These are phyloP conservation scores for Coniferiporia sulphurascens DNA, from an alignment of 1,284 basidiomycete species.

Conservation along the genomic window DNA sequence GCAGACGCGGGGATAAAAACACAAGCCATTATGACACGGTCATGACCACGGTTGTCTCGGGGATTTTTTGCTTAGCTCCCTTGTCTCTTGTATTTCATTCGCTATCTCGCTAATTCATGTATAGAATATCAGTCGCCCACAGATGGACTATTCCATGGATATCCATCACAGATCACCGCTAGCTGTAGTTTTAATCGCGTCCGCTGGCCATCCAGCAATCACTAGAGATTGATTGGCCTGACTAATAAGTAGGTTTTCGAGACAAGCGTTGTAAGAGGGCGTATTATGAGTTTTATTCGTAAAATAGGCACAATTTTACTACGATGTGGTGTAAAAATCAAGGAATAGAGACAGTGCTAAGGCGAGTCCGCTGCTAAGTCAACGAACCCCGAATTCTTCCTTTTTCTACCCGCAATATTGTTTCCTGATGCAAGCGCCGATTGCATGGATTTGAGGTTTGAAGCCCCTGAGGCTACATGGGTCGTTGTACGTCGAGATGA, in stretches of 20 bases:
- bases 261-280: no score
- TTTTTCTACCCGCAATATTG: background rate
- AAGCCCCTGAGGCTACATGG: background rate
- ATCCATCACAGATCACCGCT: background rate
- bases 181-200: background rate
- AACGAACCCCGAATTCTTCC: background rate
- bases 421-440: background rate
- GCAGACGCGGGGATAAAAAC: slow-evolving; percentile 68
- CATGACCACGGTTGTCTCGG: slow-evolving; percentile 20
- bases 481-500: background rate
- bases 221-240: background rate
- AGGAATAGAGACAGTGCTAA: background rate
- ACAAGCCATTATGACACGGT: slow-evolving; percentile 68
- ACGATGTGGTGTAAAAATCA: no score
- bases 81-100: background rate
- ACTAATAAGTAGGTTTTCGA: no score
- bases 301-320: no score
- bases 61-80: background rate
- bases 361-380: background rate
- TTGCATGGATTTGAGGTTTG: background rate
- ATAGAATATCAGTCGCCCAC: background rate
- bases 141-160: background rate
- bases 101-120: background rate
- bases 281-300: no score
- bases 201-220: background rate